Evolutionary conservation across 305 asterid species (phyloP).

Genomic region (Rubia balearica): DNA sequence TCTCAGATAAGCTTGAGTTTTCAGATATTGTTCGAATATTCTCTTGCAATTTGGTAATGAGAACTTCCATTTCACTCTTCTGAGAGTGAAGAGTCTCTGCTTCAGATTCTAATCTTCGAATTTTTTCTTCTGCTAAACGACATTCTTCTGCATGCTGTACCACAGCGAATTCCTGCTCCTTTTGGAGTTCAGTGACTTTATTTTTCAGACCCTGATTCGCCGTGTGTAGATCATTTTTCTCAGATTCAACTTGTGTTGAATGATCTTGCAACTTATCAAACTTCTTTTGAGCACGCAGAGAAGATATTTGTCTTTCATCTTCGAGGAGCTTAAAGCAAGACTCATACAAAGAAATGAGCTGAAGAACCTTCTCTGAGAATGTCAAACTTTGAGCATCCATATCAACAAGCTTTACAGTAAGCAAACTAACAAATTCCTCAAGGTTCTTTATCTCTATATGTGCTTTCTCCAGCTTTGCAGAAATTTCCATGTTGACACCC

Average conservation of each 20-base stretch:
- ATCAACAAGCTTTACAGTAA: slow-evolving; percentile 53
- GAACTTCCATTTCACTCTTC: slow-evolving; percentile 57
- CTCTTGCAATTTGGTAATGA: slow-evolving; percentile 55
- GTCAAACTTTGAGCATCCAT: slow-evolving; percentile 68
- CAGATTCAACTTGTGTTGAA: slow-evolving; percentile 37
- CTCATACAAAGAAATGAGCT: slow-evolving; percentile 56
- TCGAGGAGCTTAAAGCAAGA: slow-evolving; percentile 56
- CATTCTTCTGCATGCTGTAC: slow-evolving; percentile 96
- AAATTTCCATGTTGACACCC: slow-evolving; percentile 44
- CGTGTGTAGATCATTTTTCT: slow-evolving; percentile 53
- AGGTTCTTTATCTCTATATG: slow-evolving; percentile 52
- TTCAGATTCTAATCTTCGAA: slow-evolving; percentile 65
- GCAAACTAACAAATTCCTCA: slow-evolving; percentile 52
- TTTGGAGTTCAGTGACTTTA: slow-evolving; percentile 72
- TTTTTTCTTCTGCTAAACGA: slow-evolving; percentile 67
- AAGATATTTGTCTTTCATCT: slow-evolving; percentile 61
- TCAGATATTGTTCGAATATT: slow-evolving; percentile 44
- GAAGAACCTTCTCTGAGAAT: slow-evolving; percentile 51
- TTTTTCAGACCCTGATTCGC: slow-evolving; percentile 53
- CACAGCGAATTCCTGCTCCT: slow-evolving; percentile 73
- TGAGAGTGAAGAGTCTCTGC: slow-evolving; percentile 48
- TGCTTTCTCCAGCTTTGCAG: slow-evolving; percentile 48
- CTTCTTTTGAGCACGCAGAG: slow-evolving; percentile 54
- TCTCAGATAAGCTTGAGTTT: slow-evolving; percentile 52
- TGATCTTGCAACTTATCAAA: slow-evolving; percentile 52